Base-by-base conservation (phyloP, 352 stramenopile genomes). In the Globisporangium paddicum region DNA sequence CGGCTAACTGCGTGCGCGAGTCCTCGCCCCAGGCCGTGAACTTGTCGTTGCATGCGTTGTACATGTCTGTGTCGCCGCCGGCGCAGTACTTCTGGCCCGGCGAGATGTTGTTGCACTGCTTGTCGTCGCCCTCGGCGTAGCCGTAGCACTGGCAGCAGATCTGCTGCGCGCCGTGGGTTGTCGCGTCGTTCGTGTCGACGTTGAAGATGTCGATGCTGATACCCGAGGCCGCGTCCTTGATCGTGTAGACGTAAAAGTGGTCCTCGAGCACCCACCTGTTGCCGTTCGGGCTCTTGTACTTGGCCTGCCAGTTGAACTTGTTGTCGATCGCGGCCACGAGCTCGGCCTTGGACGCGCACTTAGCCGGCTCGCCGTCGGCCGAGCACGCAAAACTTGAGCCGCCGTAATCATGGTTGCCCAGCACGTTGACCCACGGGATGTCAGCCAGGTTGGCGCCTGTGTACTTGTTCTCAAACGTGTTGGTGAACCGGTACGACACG, bases 351-450 rank as follows among this genome's bases (percentile, higher is more conserved):
- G 70, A 76, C 11, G 65, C 69, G 57, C 85, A 95, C 23, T 82
- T 49, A 0, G 72, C 63, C 1, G 72, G 71, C 18, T 62, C 40
- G 9, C 70, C 74, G 10, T 70, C 72, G n/a, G 63, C 54, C 5
- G 76, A 71, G 47, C 86, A 95, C n/a, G 90, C 72, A 55, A 77
- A 95, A 28, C 79, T 89, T 5, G 80, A 77, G 5, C 86, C 86
- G 45, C 86, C 83, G 37, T 93, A 91, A 67, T 95, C 86, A 60
- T 93, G 86, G 65, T 95, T 95, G 38, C 86, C 86, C 66, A 92
- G 75, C 38, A 93, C 81, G 34, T 88, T 93, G n/a, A 93, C 69
- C 86, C 83, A 93, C 18, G 83, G 83, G 23, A 93, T 86, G 10
- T 63, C 75, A 5, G 59, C n/a, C 37, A 93, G 75, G 18, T 71